Conservation (phyloP, 225 moss, liverwort and hornwort genomes). For the Bryoerythrophyllum caledonicum region DNA sequence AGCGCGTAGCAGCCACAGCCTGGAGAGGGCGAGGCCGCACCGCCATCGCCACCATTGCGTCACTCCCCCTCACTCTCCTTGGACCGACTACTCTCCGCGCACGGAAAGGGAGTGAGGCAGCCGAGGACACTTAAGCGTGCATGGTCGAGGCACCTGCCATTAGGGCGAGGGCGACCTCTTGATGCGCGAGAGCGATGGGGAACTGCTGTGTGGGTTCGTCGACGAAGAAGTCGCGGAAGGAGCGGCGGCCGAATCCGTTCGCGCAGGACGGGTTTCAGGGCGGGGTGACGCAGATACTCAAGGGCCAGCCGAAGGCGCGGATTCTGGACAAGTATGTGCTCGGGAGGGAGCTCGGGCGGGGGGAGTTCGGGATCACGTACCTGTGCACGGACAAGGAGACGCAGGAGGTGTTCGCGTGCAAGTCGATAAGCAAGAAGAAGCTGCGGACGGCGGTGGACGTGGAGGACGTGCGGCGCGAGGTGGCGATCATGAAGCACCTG, state of each 20-base stretch:
- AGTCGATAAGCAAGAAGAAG: not conserved
- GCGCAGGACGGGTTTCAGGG: constrained; percentile 47
- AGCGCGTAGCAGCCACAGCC: not conserved
- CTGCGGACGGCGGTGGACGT: not conserved
- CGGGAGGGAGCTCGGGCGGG: constrained; percentile 79
- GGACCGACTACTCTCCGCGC: too few species aligned
- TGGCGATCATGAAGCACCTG: not conserved
- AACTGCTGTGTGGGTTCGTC: constrained; percentile 71
- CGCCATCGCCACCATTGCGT: not conserved
- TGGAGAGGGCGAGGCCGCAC: constrained; percentile 16
- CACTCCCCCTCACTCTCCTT: too few species aligned
- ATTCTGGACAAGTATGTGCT: constrained; percentile 63
- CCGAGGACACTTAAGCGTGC: not conserved
- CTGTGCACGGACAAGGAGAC: constrained; percentile 10
- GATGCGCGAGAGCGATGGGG: constrained; percentile 55
- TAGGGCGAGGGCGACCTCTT: not conserved
- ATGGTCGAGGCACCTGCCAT: not conserved
- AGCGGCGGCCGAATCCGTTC: constrained; percentile 62
- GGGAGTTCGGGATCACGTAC: constrained; percentile 76
- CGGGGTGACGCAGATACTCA: constrained; percentile 47
- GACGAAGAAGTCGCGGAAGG: constrained; percentile 50
- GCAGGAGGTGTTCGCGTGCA: not conserved
- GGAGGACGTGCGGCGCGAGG: not conserved
- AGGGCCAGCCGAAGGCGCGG: constrained; percentile 52
- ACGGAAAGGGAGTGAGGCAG: too few species aligned